These are phyloP conservation scores for Mycena rebaudengoi DNA, from an alignment of 768 basidiomycete genomes.

Conservation along the genomic window DNA sequence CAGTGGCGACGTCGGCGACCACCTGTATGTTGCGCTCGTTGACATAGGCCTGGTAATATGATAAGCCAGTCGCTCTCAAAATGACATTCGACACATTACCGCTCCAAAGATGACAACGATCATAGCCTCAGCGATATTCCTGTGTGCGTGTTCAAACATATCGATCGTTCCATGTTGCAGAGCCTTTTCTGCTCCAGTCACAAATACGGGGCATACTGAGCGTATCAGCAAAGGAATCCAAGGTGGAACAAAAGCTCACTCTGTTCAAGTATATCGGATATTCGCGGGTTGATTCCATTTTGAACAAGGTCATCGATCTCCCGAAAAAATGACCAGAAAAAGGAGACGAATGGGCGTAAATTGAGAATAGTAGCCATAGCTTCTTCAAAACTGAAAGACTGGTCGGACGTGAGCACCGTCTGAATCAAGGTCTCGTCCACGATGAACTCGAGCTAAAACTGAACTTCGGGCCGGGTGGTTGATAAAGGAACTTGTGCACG, in stretches of 20 bases:
- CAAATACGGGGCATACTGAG: constrained; percentile 34
- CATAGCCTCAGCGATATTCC: constrained; percentile 42
- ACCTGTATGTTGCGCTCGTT: constrained; percentile 29
- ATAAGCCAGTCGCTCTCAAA: neutral
- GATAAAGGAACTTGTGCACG: too few relatives aligned
- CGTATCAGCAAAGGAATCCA: neutral
- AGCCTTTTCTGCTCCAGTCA: neutral
- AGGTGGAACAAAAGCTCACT: constrained; percentile 11
- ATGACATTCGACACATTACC: neutral
- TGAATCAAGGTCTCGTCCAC: constrained; percentile 37
- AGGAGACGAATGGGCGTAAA: constrained; percentile 35
- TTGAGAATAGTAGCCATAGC: constrained; percentile 41
- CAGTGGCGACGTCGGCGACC: constrained; percentile 18
- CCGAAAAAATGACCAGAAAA: constrained; percentile 37
- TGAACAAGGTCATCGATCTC: constrained; percentile 39
- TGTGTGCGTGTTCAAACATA: constrained; percentile 38
- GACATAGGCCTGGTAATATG: constrained; percentile 31
- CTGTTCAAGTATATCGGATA: constrained; percentile 33
- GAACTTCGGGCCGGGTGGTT: too few relatives aligned
- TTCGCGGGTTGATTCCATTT: constrained; percentile 35
- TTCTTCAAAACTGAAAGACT: constrained; percentile 42
- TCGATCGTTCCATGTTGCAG: constrained; percentile 14
- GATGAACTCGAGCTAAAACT: constrained; percentile 42
- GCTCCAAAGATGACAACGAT: constrained; percentile 40
- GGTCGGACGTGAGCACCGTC: constrained; percentile 38